Base-by-base conservation (phyloP, 2,329 filamentous ascomycete genomes). In the Fusarium oxysporum region DNA sequence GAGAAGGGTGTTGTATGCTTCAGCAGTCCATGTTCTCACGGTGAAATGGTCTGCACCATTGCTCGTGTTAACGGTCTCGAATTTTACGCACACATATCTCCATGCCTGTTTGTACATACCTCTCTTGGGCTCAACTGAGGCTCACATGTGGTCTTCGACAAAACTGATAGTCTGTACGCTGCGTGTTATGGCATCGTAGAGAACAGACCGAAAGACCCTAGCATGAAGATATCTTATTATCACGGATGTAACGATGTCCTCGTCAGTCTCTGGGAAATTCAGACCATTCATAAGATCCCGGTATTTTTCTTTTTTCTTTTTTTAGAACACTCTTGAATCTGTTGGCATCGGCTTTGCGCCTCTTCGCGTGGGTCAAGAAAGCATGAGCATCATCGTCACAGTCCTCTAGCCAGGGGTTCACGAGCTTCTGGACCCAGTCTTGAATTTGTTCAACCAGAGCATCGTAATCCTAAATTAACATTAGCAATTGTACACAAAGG, bases 341-440 rank as follows among this genome's bases (percentile, higher is more conserved):
- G 38, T 71, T 68, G 9, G 76, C 68, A 12, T 82, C 80, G 2
- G 47, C 47, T 4, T 76, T 55, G 43, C 75, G 68, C 63, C 77
- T 79, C 53, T 74, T 73, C 1, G 73, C 72, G 5, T 57, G 62
- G 13, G 32, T 57, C 38, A 78, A 25, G 8, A 80, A 40, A 5
- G 68, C 50, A n/a, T 79, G 77, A 6, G 77, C 59, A 8, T 74
- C 77, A 32, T 73, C 72, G 16, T 63, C 54, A 33, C 77, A 70
- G 45, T 81, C 73, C 5, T 81, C 77, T 2, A 83, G 55, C 62
- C 79, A 76, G 0, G 78, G 77, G 1, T 70, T 73, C 71, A 81
- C 79, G 64, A 83, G 78, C 55, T 79, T 78, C 40, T 80, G 75
- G 10, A 83, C 79, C 82, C 81, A 84, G 28, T 82, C 78, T 23